Evolutionary conservation across 73 alveolate genomes (phyloP).

Genomic region (Paramecium tetraurelia): DNA sequence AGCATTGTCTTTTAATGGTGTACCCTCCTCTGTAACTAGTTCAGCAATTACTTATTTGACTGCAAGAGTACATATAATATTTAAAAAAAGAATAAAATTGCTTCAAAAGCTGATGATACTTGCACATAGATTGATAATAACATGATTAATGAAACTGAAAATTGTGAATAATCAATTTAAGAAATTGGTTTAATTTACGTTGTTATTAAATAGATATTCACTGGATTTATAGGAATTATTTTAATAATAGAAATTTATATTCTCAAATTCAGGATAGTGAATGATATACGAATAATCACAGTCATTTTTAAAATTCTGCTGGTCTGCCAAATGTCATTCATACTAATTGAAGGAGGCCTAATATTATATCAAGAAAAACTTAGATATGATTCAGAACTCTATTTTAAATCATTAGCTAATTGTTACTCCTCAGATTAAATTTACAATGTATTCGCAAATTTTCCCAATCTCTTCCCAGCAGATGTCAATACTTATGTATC

Average conservation of each 20-base stretch:
- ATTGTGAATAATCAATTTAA: background rate
- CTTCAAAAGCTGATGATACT: background rate
- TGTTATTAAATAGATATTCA: background rate
- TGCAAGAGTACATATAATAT: background rate
- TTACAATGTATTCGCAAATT: background rate
- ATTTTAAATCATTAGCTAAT: background rate
- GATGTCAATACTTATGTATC: background rate
- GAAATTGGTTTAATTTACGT: conserved; percentile 1
- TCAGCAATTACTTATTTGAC: background rate
- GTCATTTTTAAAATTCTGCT: background rate
- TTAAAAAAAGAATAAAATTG: background rate
- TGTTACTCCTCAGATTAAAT: background rate
- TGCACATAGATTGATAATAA: background rate
- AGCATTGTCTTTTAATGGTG: background rate
- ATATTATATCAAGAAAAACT: background rate
- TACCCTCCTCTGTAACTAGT: background rate
- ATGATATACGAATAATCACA: conserved; percentile 24
- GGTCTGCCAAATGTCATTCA: conserved; percentile 15
- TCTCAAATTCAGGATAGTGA: background rate
- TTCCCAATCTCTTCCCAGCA: conserved; percentile 37
- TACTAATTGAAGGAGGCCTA: conserved; percentile 14
- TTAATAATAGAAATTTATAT: background rate
- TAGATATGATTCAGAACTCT: background rate
- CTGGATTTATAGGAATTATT: background rate
- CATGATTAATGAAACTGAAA: background rate